phyloP scores from a whole-genome alignment of 176 grass and related monocot genomes.

The Echinochloa phyllopogon region DNA sequence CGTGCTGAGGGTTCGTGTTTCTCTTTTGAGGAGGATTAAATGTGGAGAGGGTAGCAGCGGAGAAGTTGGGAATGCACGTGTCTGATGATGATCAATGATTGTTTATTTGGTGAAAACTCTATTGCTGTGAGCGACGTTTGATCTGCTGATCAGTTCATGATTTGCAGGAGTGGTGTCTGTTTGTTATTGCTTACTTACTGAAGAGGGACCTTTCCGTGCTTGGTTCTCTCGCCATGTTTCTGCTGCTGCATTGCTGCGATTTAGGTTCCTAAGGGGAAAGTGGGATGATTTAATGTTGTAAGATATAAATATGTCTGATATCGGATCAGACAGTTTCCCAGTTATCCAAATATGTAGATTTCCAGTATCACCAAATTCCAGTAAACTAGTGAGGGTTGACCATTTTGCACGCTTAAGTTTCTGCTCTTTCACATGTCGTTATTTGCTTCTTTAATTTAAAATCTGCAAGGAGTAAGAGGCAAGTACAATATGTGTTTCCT shows the following conservation, averaged over 20 bases:
- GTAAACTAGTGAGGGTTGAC: not conserved
- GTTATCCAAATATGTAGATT: not conserved
- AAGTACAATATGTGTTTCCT: not conserved
- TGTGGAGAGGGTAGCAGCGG: not conserved
- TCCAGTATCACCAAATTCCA: not conserved
- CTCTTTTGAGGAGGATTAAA: not conserved
- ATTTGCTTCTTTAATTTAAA: conserved; percentile 18
- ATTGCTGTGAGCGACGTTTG: not conserved
- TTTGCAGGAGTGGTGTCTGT: not conserved
- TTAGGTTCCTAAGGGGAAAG: not conserved
- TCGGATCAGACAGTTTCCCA: not conserved
- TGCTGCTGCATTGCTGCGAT: not conserved
- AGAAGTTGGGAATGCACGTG: not conserved
- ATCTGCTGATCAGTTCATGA: not conserved
- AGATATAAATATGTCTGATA: not conserved
- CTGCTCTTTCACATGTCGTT: not conserved
- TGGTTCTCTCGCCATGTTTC: not conserved
- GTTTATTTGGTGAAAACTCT: not conserved
- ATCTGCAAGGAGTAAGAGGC: not conserved
- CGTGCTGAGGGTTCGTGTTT: not conserved
- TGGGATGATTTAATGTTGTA: not conserved
- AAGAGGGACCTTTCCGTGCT: not conserved
- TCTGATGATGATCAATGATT: not conserved
- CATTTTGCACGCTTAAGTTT: not conserved
- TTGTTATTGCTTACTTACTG: not conserved